A percentile compares a stretch with the other conserved stretches of the same genome.
phyloP scores from a whole-genome alignment of 192 early-diverging fungal genomes.

The Entomortierella beljakovae region DNA sequence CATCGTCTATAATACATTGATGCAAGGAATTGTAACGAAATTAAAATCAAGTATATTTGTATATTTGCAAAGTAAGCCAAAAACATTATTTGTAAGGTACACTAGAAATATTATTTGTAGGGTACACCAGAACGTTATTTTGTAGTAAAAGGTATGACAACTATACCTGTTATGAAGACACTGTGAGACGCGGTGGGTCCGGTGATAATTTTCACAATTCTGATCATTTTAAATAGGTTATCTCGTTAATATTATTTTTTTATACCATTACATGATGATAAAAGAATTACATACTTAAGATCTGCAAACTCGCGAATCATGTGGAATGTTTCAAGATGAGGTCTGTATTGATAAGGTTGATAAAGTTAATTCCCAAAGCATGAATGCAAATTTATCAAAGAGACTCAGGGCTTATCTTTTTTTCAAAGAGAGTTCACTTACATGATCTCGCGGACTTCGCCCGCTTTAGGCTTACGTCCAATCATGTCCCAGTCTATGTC shows the following conservation, averaged over 20 bases:
- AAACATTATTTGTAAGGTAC: background rate
- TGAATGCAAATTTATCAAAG: background rate
- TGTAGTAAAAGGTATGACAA: background rate
- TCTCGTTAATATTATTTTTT: background rate
- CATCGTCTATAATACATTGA: constrained; percentile 27
- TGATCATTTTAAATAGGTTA: constrained; percentile 2
- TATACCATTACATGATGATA: background rate
- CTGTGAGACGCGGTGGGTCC: constrained; percentile 56
- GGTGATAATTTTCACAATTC: constrained; percentile 51
- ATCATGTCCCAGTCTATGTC: constrained; percentile 55
- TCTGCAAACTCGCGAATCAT: constrained; percentile 59
- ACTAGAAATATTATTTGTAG: background rate
- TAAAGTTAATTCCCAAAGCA: background rate
- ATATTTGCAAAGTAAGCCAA: too few species aligned
- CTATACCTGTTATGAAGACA: constrained; percentile 53
- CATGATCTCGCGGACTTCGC: constrained; percentile 41
- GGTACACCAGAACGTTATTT: background rate
- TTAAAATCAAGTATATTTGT: background rate
- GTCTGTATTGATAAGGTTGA: constrained; percentile 23
- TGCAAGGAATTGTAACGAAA: background rate
- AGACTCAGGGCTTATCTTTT: background rate
- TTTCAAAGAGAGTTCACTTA: constrained; percentile 12
- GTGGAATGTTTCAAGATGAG: constrained; percentile 53
- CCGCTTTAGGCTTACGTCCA: constrained; percentile 48
- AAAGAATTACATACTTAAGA: constrained; percentile 46